Conservation (phyloP, 129 eudicot genomes). For the Saposhnikovia divaricata region DNA sequence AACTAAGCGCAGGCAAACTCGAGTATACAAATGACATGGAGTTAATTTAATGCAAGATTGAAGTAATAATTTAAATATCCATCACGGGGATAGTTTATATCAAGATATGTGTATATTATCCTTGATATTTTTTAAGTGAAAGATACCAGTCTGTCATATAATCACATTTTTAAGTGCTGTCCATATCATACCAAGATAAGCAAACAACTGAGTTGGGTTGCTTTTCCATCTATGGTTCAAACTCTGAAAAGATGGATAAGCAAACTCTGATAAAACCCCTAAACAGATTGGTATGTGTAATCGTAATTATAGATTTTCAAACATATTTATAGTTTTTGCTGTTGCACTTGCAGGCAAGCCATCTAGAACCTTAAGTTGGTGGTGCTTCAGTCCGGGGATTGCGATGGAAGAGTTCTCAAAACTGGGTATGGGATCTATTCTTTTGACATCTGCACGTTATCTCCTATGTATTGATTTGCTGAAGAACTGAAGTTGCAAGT, state of each 20-base stretch:
- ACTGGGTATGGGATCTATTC: conserved; percentile 74
- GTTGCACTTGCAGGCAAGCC: conserved; percentile 40
- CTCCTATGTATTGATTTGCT: conserved; percentile 98
- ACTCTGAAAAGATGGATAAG: too few species aligned
- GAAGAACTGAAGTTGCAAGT: conserved; percentile 87
- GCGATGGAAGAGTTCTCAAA: conserved; percentile 82
- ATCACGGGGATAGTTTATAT: background rate
- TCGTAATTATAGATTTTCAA: background rate
- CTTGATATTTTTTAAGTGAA: background rate
- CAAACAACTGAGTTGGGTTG: background rate
- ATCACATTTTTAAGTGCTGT: background rate
- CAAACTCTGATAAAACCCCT: background rate
- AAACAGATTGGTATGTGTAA: background rate
- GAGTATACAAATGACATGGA: background rate
- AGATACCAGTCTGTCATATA: background rate
- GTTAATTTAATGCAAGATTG: background rate
- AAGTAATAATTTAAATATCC: background rate
- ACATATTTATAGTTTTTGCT: conserved; percentile 11
- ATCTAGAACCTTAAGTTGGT: conserved; percentile 93
- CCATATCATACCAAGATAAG: background rate
- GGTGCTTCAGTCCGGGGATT: conserved; percentile 97
- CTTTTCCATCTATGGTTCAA: background rate
- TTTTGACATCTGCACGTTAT: conserved; percentile 91
- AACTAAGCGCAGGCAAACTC: background rate
- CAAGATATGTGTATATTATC: background rate